A percentile compares a stretch with the other conserved stretches of the same genome.
Evolutionary conservation across 441 rosid species (phyloP).

Genomic region (Hypseocharis bilobata): DNA sequence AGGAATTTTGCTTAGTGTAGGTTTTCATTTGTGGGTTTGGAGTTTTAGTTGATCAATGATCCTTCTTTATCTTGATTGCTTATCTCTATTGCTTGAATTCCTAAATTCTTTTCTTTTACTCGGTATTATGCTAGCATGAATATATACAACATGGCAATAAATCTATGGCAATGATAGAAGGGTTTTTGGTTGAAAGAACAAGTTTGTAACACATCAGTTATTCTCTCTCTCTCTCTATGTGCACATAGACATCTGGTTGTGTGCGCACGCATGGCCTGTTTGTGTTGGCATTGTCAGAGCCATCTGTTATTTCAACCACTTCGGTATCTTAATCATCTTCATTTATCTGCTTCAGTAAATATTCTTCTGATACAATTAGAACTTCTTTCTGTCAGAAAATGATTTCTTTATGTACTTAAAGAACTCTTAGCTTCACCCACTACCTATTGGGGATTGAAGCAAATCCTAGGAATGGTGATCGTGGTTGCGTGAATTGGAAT

Average conservation of each 20-base stretch:
- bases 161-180: no score
- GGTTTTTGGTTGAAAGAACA: no score
- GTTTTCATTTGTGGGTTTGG: not conserved
- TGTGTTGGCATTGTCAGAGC: not conserved
- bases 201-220: not conserved
- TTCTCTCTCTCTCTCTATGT: not conserved
- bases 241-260: not conserved
- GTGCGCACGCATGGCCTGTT: no score
- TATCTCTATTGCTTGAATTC: not conserved
- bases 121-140: not conserved
- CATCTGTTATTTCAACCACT: not conserved
- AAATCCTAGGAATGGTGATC: no score
- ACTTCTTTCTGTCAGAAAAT: not conserved
- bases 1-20: not conserved
- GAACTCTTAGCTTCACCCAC: not conserved
- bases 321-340: not conserved
- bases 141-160: no score
- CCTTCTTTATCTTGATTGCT: not conserved
- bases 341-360: not conserved
- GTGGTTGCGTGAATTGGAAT: not conserved
- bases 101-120: not conserved
- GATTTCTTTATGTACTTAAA: not conserved
- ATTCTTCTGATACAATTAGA: not conserved
- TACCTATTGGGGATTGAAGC: not conserved
- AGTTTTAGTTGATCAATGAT: not conserved